Base-by-base conservation (phyloP, 225 moss, liverwort and hornwort species). In the Pseudoscleropodium purum region DNA sequence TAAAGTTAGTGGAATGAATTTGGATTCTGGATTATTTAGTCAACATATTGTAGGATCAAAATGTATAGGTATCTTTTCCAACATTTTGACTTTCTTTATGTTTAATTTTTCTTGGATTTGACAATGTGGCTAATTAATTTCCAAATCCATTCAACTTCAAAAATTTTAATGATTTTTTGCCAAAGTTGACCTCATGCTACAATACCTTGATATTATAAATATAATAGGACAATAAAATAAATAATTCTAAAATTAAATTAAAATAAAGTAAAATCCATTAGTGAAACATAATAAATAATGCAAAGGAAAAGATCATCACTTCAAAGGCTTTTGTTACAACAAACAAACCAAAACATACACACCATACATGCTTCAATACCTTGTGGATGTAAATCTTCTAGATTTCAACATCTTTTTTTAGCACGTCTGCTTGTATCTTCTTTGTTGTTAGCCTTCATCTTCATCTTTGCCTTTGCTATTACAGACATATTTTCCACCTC, bases 401-500 rank as follows among this genome's bases (percentile, higher is more conserved):
- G 8, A 14, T 77, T 36, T 54, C 1, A 52, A 36, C 0, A 0
- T 36, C 34, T 52, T 27, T 4, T 52, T 52, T 1, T 0, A 51
- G 34, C 0, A 0, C 33, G 5, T 36, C 52, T 23, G 5, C 2
- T 52, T 23, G 3, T 36, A 77, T 52, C 2, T 23, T 52, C 14
- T 5, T 36, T 23, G 5, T 16, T 20, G 34, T 21, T 4, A 15
- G 0, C 9, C 5, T 54, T 36, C 9, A 33, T 52, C 3, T 34
- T 23, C 3, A 13, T 52, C 9, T 36, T 9, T 0, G 0, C 9
- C 5, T 36, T 77, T 9, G 4, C 36, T 24, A 2, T 23, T 13
- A 54, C 0, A 0, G 0, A 2, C 6, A 36, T 54, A 24, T 36
- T 77, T 1, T 54, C 2, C 0, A 24, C 24, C 3, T 54, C 54